Evolutionary conservation across 225 moss, liverwort and hornwort species (phyloP).

Genomic region (Sphagnum tenellum): DNA sequence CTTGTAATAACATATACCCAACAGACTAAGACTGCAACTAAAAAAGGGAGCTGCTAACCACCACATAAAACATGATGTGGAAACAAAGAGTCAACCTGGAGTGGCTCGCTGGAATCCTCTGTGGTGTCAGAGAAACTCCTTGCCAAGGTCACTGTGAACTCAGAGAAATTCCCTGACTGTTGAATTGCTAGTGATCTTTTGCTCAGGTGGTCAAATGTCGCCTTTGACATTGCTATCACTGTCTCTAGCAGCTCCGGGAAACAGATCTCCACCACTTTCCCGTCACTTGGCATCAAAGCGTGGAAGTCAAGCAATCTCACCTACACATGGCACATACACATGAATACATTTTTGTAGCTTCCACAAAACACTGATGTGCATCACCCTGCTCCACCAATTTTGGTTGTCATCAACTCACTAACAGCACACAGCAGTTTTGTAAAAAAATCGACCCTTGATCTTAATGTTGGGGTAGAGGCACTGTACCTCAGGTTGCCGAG

Average conservation of each 20-base stretch:
- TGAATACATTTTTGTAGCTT: too few species aligned
- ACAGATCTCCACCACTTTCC: conserved; percentile 53
- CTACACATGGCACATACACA: not conserved
- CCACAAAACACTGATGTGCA: too few species aligned
- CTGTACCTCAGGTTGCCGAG: conserved; percentile 61
- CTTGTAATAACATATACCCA: too few species aligned
- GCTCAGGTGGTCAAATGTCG: conserved; percentile 70
- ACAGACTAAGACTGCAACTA: too few species aligned
- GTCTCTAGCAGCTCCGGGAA: conserved; percentile 90
- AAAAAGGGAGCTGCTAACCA: too few species aligned
- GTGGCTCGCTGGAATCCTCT: conserved; percentile 65
- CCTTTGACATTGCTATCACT: conserved; percentile 76
- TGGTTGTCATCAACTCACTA: too few species aligned
- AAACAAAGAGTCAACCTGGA: conserved; percentile 20
- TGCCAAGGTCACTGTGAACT: conserved; percentile 54
- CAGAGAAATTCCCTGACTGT: conserved; percentile 70
- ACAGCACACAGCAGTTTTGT: too few species aligned
- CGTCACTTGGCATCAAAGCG: conserved; percentile 83
- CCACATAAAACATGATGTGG: too few species aligned
- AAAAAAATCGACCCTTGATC: too few species aligned
- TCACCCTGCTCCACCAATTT: too few species aligned
- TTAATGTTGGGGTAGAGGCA: too few species aligned
- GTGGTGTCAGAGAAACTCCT: conserved; percentile 55
- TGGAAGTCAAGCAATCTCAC: conserved; percentile 94
- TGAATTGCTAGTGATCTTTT: conserved; percentile 59